A percentile compares a stretch with the other conserved stretches of the same genome.
Evolutionary conservation across 1,284 basidiomycete species (phyloP).

Genomic region (Wallemia ichthyophaga): DNA sequence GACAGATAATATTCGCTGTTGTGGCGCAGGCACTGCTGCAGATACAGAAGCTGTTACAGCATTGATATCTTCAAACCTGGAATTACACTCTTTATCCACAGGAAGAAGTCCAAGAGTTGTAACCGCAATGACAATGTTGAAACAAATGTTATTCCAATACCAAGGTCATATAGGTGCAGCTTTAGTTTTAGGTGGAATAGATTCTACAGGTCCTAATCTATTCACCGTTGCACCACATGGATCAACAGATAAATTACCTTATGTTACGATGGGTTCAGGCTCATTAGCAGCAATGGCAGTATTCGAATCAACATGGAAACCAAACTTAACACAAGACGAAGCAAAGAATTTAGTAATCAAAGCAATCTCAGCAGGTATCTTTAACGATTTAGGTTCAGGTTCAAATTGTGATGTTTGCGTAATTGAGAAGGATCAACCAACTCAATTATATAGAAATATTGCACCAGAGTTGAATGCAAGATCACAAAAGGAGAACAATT

Average conservation of each 20-base stretch:
- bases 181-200: constrained; percentile 87
- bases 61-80: constrained; percentile 73
- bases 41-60: constrained; percentile 90
- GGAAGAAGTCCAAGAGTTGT: constrained; percentile 67
- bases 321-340: constrained; percentile 48
- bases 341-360: constrained; percentile 57
- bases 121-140: constrained; percentile 94
- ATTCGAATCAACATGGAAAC: constrained; percentile 64
- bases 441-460: constrained; percentile 69
- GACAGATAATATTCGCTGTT: constrained; percentile 78
- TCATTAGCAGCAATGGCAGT: constrained; percentile 93
- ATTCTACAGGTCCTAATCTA: constrained; percentile 68
- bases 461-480: constrained; percentile 31
- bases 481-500: constrained; percentile 24
- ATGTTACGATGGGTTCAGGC: constrained; percentile 96
- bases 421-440: constrained; percentile 41
- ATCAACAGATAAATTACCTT: constrained; percentile 92
- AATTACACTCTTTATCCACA: constrained; percentile 54
- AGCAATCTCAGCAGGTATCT: constrained; percentile 84
- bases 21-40: constrained; percentile 91
- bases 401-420: constrained; percentile 92
- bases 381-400: constrained; percentile 94
- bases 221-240: constrained; percentile 94
- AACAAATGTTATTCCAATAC: constrained; percentile 55
- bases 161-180: constrained; percentile 87